phyloP scores from a whole-genome alignment of 169 alveolate species.

The Condylostoma magnum region DNA sequence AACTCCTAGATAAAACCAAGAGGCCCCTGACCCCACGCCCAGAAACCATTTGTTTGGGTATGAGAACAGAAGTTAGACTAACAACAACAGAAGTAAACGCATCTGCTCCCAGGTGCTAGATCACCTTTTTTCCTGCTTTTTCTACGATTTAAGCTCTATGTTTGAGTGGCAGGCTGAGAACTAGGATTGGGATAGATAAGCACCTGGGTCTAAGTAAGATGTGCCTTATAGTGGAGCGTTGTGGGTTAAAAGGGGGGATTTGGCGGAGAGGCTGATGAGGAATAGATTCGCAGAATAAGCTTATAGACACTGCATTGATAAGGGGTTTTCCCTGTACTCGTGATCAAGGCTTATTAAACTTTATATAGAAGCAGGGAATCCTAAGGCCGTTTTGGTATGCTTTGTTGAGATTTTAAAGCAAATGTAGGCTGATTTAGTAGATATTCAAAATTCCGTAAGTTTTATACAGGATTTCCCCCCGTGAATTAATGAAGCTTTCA shows the following conservation, averaged over 20 bases:
- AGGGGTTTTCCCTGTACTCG: conserved; percentile 52
- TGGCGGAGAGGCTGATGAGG: conserved; percentile 48
- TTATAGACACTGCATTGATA: conserved; percentile 40
- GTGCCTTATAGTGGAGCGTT: conserved; percentile 35
- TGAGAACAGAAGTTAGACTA: too few relatives aligned
- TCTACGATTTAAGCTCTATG: conserved; percentile 39
- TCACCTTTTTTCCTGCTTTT: conserved; percentile 27
- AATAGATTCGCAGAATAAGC: conserved; percentile 52
- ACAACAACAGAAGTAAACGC: too few relatives aligned
- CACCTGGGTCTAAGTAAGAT: background rate
- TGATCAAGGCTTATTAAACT: conserved; percentile 43
- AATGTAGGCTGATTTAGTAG: too few relatives aligned
- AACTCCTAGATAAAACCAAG: too few relatives aligned
- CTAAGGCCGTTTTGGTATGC: conserved; percentile 59
- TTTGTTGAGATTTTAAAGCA: conserved; percentile 48
- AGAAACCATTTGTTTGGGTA: conserved; percentile 17
- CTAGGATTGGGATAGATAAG: conserved; percentile 18
- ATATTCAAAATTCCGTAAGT: conserved; percentile 32
- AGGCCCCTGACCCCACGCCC: too few relatives aligned
- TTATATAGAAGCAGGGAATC: conserved; percentile 42
- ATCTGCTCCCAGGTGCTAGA: conserved; percentile 5
- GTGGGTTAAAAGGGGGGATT: conserved; percentile 50
- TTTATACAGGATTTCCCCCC: conserved; percentile 32
- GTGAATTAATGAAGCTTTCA: conserved; percentile 36
- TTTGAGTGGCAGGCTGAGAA: conserved; percentile 55